A percentile compares a stretch with the other conserved stretches of the same genome.
Conservation (phyloP, 495 filamentous ascomycete species). For the Extremus antarcticus region DNA sequence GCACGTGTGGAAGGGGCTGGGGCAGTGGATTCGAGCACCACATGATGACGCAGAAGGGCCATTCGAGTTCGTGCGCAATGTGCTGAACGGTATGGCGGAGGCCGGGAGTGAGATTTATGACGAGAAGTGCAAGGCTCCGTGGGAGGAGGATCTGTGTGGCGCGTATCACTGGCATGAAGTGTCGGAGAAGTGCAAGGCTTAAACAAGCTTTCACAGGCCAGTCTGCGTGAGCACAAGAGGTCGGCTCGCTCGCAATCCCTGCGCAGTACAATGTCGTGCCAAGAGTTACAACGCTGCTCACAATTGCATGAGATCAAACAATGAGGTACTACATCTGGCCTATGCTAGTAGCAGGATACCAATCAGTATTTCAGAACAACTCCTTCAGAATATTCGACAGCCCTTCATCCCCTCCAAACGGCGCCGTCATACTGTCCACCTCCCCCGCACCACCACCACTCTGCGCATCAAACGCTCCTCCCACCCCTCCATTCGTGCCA, state of each 20-base stretch:
- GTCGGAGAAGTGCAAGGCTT: background rate
- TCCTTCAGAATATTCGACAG: constrained; percentile 52
- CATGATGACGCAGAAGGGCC: background rate
- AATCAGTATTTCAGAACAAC: too few relatives aligned
- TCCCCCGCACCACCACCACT: constrained; percentile 28
- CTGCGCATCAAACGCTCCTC: background rate
- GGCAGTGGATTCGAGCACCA: background rate
- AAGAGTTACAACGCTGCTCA: too few relatives aligned
- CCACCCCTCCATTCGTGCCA: background rate
- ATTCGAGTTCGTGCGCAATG: background rate
- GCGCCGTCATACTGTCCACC: constrained; percentile 30
- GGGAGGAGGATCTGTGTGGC: background rate
- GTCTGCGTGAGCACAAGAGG: too few relatives aligned
- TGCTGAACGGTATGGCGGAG: background rate
- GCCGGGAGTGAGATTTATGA: background rate
- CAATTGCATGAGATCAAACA: too few relatives aligned
- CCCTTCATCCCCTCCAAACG: constrained; percentile 53
- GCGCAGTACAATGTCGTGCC: too few relatives aligned
- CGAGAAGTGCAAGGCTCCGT: background rate
- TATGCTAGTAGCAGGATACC: too few relatives aligned
- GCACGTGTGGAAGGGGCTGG: background rate
- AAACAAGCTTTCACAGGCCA: background rate
- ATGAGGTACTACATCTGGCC: too few relatives aligned
- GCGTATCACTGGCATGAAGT: background rate
- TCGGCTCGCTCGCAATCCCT: too few relatives aligned